Evolutionary conservation across 225 moss, liverwort and hornwort genomes (phyloP), one percentile per base, ranked within the genome.

Genomic region (Polytrichum formosum): DNA sequence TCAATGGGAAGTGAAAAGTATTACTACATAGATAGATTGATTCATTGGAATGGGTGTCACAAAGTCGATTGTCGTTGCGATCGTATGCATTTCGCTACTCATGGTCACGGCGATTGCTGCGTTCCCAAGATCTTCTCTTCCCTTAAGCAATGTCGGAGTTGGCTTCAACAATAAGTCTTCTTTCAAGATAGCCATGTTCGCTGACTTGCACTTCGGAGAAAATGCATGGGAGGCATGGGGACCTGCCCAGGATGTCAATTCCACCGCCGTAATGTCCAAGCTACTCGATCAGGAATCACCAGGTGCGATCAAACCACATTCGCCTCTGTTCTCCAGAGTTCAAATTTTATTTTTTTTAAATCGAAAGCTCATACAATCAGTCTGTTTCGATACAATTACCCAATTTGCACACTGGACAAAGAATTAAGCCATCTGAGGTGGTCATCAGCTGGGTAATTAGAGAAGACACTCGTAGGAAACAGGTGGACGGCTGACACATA

Each of bases 141-240:
- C 26, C 22, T 23, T 17, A 4, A 8, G 7, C 16, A 26, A 62
- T 16, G 62, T 21, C 2, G 68, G 74, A 4, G 28, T 81, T 20
- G 74, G 62, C 17, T 77, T 81, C 22, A 75, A 77, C 67, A 64
- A 27, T 23, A 74, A 76, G 28, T 28, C 76, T 5, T 76, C 89
- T 19, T 92, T 91, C 76, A 95, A 84, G 74, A 78, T 95, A 28
- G 92, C 88, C 60, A 73, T 95, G 69, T 88, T 95, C 73, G 86
- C 92, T 23, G 95, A 95, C 63, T 63, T 95, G 78, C 95, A 95
- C 28, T 92, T 87, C 46, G 95, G 95, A 33, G 92, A 95, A 72
- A 81, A 86, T 72, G 70, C 86, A 10, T 95, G 95, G 95, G 86
- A 88, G 3, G 79, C 73, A 21, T 95, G 95, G 95, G 95, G 91